Evolutionary conservation across 306 rosid genomes (phyloP).

Genomic region (Dalbergia oliveri): DNA sequence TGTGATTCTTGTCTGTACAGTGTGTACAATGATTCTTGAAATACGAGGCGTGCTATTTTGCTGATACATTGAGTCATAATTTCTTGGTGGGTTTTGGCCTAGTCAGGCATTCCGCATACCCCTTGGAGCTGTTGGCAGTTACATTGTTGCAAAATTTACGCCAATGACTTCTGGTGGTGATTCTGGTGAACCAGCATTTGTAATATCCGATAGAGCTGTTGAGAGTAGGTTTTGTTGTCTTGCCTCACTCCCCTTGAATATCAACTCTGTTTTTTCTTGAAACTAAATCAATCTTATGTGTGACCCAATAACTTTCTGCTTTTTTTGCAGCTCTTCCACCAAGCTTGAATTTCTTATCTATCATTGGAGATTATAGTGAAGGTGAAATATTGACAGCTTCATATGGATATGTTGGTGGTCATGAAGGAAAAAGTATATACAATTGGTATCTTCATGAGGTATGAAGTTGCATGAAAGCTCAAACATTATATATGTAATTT

Average conservation of each 20-base stretch:
- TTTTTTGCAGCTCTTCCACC: constrained; percentile 90
- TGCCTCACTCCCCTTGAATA: constrained; percentile 24
- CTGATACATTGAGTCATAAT: constrained; percentile 22
- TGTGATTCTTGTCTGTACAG: not conserved
- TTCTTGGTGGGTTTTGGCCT: constrained; percentile 45
- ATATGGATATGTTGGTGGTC: constrained; percentile 98
- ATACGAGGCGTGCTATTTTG: not conserved
- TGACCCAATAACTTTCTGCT: constrained; percentile 43
- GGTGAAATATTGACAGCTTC: constrained; percentile 94
- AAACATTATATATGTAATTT: not conserved
- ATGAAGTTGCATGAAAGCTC: constrained; percentile 36
- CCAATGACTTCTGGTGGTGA: constrained; percentile 92
- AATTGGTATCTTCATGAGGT: constrained; percentile 97
- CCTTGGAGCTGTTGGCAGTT: constrained; percentile 92
- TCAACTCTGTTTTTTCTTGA: constrained; percentile 10
- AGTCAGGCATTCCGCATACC: constrained; percentile 93
- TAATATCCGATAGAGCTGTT: constrained; percentile 78
- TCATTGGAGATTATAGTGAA: constrained; percentile 91
- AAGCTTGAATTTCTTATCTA: constrained; percentile 94
- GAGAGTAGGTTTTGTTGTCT: constrained; percentile 73
- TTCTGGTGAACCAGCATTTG: constrained; percentile 86
- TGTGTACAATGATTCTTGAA: not conserved
- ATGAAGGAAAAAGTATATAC: constrained; percentile 95
- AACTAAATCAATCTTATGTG: constrained; percentile 6
- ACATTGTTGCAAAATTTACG: constrained; percentile 82